Evolutionary conservation across 2,329 filamentous ascomycete species (phyloP), one percentile per base, ranked within the genome.

Genomic region (Orbilia quercus): DNA sequence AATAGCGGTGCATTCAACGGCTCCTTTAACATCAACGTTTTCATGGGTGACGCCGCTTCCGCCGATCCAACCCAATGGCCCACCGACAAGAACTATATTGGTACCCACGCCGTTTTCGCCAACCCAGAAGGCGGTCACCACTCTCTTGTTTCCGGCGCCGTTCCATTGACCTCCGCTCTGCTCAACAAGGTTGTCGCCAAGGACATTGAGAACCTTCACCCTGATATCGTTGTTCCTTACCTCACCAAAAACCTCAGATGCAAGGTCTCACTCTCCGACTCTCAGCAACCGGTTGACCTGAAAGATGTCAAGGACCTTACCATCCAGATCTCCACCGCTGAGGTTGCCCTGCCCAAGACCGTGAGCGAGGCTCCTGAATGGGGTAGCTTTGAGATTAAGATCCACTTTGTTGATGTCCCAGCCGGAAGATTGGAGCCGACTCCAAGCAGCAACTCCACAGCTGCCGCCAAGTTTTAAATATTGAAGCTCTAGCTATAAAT

Each of bases 61-160:
- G 42, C 67, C 1, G 76, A 79, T 14, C 74, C 79, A 1, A 42
- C 50, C 5, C 75, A 74, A 22, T 80, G 82, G 80, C 76, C 79
- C 2, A 80, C 79, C 0, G 81, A 82, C 58, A 76, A 78, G n/a
- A 81, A 82, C 51, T 80, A 81, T 20, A 78, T 83, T 20, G 81
- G 82, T 20, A 80, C 80, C 40, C 78, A 82, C 25, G 77, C 79
- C 1, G 77, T 80, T 7, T 79, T 82, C 36, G 80, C 80, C 0
- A 80, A 79, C 38, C 22, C 57, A 14, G 6, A 69, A 77, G 9
- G 50, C n/a, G 50, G 31, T 28, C 23, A 25, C 50, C 31, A 31
- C 25, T 31, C 25, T 20, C 66, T 77, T 11, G 78, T 83, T 22
- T 81, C 82, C 1, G 81, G 81, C 22, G 81, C 79, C 34, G 79